phyloP scores from a whole-genome alignment of 2,329 filamentous ascomycete species.

The Waltergamsia citrina region DNA sequence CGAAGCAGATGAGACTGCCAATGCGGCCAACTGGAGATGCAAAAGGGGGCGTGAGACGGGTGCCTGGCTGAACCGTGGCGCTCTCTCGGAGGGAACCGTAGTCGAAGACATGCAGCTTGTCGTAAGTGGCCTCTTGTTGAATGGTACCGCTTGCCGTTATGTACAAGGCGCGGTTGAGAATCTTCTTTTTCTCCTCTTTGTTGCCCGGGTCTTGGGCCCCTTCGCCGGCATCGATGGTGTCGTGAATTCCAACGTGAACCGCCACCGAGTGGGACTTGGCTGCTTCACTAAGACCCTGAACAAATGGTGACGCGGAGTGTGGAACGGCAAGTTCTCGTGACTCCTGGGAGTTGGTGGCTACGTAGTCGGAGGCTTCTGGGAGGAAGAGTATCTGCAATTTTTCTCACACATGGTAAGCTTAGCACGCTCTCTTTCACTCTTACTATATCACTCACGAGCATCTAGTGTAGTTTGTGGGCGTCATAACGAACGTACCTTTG shows the following conservation, averaged over 20 bases:
- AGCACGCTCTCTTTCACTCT: too few species aligned
- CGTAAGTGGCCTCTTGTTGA: conserved; percentile 45
- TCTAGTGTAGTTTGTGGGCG: conserved; percentile 6
- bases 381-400: conserved; percentile 65
- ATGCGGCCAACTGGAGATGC: conserved; percentile 64
- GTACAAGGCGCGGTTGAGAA: conserved; percentile 45
- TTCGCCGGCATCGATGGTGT: not conserved
- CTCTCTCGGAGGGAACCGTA: conserved; percentile 40
- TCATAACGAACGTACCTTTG: conserved; percentile 50
- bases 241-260: conserved; percentile 80
- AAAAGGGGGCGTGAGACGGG: conserved; percentile 57
- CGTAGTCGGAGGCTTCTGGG: conserved; percentile 87
- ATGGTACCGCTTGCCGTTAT: conserved; percentile 35
- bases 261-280: conserved; percentile 55
- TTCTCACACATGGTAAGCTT: too few species aligned
- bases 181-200: too few species aligned
- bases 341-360: conserved; percentile 58
- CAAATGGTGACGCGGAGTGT: conserved; percentile 59
- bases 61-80: conserved; percentile 58
- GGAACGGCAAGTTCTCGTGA: conserved; percentile 63
- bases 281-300: conserved; percentile 61
- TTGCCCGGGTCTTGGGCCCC: conserved; percentile 7
- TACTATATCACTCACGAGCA: too few species aligned
- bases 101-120: conserved; percentile 90
- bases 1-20: conserved; percentile 81